Evolutionary conservation across 441 rosid species (phyloP).

Genomic region (Flueggea neowawraea): DNA sequence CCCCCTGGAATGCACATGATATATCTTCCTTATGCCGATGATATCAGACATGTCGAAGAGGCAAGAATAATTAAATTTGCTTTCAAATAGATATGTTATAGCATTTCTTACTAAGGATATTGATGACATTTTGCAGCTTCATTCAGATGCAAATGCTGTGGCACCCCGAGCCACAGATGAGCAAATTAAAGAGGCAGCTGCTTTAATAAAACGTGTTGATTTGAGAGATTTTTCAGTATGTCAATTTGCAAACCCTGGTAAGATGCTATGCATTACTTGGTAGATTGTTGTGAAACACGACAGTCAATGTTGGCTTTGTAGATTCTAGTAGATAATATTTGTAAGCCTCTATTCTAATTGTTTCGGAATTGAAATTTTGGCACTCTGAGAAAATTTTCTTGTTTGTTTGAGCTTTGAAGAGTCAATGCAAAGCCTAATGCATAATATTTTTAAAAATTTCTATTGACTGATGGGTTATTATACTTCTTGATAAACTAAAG

Average conservation of each 20-base stretch:
- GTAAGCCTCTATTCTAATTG: too few species aligned
- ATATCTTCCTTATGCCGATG: conserved; percentile 89
- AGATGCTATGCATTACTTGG: conserved; percentile 4
- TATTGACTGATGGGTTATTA: too few species aligned
- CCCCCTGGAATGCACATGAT: conserved; percentile 99
- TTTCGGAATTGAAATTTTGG: too few species aligned
- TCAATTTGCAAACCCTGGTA: conserved; percentile 31
- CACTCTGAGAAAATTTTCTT: too few species aligned
- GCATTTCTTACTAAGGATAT: conserved; percentile 17
- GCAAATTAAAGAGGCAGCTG: conserved; percentile 65
- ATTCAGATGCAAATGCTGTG: conserved; percentile 33
- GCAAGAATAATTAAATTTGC: conserved; percentile 35
- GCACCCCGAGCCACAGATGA: conserved; percentile 73
- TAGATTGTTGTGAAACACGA: neutral
- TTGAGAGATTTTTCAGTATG: conserved; percentile 37
- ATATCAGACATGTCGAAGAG: conserved; percentile 83
- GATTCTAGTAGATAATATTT: too few species aligned
- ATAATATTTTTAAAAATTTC: too few species aligned
- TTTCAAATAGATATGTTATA: conserved; percentile 9
- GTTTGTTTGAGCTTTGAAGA: too few species aligned
- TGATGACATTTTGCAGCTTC: conserved; percentile 45
- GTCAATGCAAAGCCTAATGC: too few species aligned
- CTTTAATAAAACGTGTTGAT: conserved; percentile 69
- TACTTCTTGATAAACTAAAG: too few species aligned
- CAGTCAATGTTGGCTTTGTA: too few species aligned